Evolutionary conservation across 2,329 filamentous ascomycete genomes (phyloP), one percentile per base, ranked within the genome.

Genomic region (Aspergillus sp.): DNA sequence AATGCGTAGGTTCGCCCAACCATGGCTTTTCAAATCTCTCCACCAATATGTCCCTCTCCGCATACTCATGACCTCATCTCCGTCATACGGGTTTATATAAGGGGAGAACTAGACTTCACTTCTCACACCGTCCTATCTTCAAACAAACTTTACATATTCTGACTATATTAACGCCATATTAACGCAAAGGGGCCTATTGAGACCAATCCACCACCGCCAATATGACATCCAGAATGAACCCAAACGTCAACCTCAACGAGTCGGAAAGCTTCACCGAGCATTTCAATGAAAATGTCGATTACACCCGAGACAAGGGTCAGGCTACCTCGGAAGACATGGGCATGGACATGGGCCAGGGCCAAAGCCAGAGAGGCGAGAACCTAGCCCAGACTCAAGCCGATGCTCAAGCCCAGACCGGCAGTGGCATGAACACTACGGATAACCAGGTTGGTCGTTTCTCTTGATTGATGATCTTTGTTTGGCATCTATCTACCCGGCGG

Each of bases 221-320:
- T 34, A 49, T 56, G 37, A 34, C 46, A 17, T 56, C 53, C 33
- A 47, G 46, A 42, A 52, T 40, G 34, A 48, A 47, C 42, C 33
- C 42, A 40, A 46, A 47, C 42, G 4, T 41, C 9, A 44, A 53
- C 51, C 20, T 34, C 27, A 37, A 58, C 39, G 13, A 51, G 7
- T 34, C 53, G 9, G 40, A 27, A n/a, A 27, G 51, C 24, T 58
- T 54, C 46, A 54, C 56, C 44, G 37, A 54, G 9, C 50, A 44
- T 20, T 58, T 58, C 50, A 58, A 54, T 40, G 37, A 49, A 17
- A 54, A 58, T 17, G 56, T 45, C 27, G 48, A 53, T 11, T 57
- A 57, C 30, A 54, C 56, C n/a, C 44, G 44, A 7, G 24, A 42
- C 34, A 51, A 54, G n/a, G 24, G 27, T 15, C 42, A 39, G 33